Evolutionary conservation across 352 stramenopile genomes (phyloP).

Genomic region (Phytophthora tentaculata): DNA sequence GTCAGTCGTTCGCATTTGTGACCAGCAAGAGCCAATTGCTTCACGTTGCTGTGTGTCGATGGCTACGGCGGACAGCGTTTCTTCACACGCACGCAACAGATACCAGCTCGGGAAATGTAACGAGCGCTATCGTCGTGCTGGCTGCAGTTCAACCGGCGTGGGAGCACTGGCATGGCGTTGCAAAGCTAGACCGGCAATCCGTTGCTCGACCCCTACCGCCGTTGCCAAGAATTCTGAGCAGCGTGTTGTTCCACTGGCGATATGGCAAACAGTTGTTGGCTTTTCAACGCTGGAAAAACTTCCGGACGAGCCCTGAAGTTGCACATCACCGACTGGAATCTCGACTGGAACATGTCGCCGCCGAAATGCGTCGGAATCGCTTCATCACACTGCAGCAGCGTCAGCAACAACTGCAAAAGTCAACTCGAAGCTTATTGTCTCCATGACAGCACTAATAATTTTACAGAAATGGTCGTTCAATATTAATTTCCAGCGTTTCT

Average conservation of each 20-base stretch:
- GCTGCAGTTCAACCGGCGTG: conserved; percentile 29
- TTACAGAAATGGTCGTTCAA: conserved; percentile 4
- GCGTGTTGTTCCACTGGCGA: conserved; percentile 44
- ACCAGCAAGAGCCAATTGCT: conserved; percentile 17
- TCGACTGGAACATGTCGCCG: conserved; percentile 34
- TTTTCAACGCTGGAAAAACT: conserved; percentile 48
- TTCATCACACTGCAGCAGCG: conserved; percentile 31
- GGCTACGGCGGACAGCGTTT: conserved; percentile 34
- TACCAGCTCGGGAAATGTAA: conserved; percentile 6
- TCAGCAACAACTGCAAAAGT: conserved; percentile 39
- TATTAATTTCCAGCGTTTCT: conserved; percentile 18
- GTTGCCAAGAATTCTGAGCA: conserved; percentile 23
- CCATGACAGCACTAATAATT: not conserved
- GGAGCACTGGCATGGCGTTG: conserved; percentile 26
- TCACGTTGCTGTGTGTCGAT: conserved; percentile 37
- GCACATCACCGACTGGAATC: conserved; percentile 34
- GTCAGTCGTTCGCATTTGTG: conserved; percentile 27
- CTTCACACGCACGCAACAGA: conserved; percentile 1
- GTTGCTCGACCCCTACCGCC: conserved; percentile 11
- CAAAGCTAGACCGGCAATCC: conserved; percentile 1
- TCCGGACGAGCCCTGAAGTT: conserved; percentile 22
- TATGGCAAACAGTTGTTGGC: conserved; percentile 36
- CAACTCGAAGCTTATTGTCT: conserved; percentile 5
- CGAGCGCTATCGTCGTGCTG: conserved; percentile 14
- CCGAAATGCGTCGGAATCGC: conserved; percentile 42